Evolutionary conservation across 345 rosid species (phyloP), one percentile per base, ranked within the genome.

Genomic region (Syzygium oleosum): DNA sequence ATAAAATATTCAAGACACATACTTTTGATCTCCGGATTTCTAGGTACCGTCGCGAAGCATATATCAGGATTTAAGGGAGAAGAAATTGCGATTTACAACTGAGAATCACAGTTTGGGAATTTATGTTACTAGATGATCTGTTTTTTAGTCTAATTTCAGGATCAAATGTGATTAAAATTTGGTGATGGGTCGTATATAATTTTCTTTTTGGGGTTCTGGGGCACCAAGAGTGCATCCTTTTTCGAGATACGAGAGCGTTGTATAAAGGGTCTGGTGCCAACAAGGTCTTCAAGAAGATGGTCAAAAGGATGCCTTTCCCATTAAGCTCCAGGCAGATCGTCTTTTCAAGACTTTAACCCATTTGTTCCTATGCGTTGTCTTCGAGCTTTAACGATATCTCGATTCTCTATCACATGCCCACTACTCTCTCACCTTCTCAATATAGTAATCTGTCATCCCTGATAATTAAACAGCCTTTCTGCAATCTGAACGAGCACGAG

Each of bases 281-380:
- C 21, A 78, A 41, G 7, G 27, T 16, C 23, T 31, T 31, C 43
- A n/a, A 52, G 51, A 83, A 22, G 58, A 51, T 84, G 85, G 85
- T 84, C 84, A 38, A 83, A 83, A 41, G 86, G n/a, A 84, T 53
- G n/a, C 27, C 86, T 27, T 84, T 84, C 19, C 55, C 46, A 84
- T 52, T 29, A 52, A 84, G 86, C 86, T 84, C 46, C 86, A 17
- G 17, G 59, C 43, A 23, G 46, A 16, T 43, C 34, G 52, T 68
- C 59, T 51, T 84, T 19, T 51, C 77, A 49, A 51, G 59, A 85
- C 86, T 22, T 52, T 29, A 51, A 9, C 79, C 89, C 85, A 34
- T 46, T 87, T 85, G 73, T 68, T 73, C 86, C 84, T 22, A 88
- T 68, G 91, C 84, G 34, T 84, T 87, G 88, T 89, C 56, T 27